phyloP scores from a whole-genome alignment of 495 filamentous ascomycete genomes.

The Stereocaulon alpinum region DNA sequence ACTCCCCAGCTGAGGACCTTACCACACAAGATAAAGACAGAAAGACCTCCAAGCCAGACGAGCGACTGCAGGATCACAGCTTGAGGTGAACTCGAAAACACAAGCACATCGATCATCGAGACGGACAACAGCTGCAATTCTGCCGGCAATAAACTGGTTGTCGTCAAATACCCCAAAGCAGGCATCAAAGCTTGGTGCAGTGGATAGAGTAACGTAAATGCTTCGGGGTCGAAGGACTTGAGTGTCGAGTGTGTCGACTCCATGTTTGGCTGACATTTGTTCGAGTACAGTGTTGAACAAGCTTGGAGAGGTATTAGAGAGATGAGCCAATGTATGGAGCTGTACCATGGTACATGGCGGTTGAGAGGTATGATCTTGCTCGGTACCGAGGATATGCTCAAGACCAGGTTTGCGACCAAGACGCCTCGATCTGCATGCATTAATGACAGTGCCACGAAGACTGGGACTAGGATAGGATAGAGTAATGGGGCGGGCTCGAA shows the following conservation, averaged over 20 bases:
- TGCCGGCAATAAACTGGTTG: conserved; percentile 73
- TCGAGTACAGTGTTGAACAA: conserved; percentile 23
- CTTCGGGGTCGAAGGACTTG: conserved; percentile 39
- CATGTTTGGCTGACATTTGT: neutral
- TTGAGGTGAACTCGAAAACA: conserved; percentile 75
- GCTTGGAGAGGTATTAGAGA: conserved; percentile 51
- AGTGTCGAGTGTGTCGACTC: neutral
- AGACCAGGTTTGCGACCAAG: conserved; percentile 67
- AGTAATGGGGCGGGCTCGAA: conserved; percentile 90
- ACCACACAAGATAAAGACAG: conserved; percentile 59
- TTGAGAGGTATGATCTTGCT: conserved; percentile 56
- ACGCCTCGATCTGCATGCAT: conserved; percentile 42
- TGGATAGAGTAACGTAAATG: conserved; percentile 63
- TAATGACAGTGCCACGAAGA: conserved; percentile 71
- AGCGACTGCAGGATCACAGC: conserved; percentile 69
- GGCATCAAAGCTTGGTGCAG: conserved; percentile 73
- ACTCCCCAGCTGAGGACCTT: conserved; percentile 80
- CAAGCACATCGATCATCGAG: conserved; percentile 69
- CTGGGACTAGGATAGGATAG: conserved; percentile 68
- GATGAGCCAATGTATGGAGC: conserved; percentile 61
- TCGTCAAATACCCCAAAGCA: conserved; percentile 67
- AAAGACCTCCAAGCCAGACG: conserved; percentile 80
- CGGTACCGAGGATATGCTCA: conserved; percentile 72
- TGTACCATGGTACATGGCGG: conserved; percentile 41
- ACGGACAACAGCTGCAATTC: conserved; percentile 81